Base-by-base conservation (phyloP, 352 stramenopile species). In the Phytophthora macrochlamydospora region DNA sequence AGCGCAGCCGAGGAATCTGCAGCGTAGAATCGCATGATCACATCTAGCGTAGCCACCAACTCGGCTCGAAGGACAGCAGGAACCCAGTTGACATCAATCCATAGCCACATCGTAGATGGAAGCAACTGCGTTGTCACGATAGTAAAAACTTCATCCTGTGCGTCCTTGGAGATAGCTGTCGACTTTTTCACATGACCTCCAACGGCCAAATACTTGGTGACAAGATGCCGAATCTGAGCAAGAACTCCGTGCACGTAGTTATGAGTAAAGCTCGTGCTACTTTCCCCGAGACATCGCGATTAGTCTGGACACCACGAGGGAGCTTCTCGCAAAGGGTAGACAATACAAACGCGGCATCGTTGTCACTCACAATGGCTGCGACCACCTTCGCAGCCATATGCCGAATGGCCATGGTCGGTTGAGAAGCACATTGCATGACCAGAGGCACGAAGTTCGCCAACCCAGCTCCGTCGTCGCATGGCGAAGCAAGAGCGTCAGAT, bases 321-420 rank as follows among this genome's bases (percentile, higher is more conserved):
- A 92, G 70, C 48, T 78, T 51, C 6, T 55, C 46, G 13, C 70
- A 77, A 4, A 93, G 68, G 42, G 46, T 51, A 2, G 51, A 60
- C 45, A 91, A 53, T 13, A 92, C 56, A 1, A n/a, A 56, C 7
- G 76, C 56, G n/a, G 80, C 79, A 48, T 90, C 71, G n/a, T 70
- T 69, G 33, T 89, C 74, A 13, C 70, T 78, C 3, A 91, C 71
- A 38, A 96, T 93, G 7, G 83, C 66, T 1, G 81, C 87, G 30
- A 96, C 55, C n/a, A 91, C 89, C 52, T 87, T 78, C 0, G 85
- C 85, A 38, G 89, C 82, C 83, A 96, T 96, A 31, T 90, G 70
- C 14, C 87, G 87, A 38, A 92, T 89, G 35, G 88, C 73, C 61
- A 90, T 87, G n/a, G 86, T 86, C 4, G 79, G 75, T 42, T 93